Evolutionary conservation across 2,329 filamentous ascomycete genomes (phyloP).

Genomic region (Neonectria coccinea): DNA sequence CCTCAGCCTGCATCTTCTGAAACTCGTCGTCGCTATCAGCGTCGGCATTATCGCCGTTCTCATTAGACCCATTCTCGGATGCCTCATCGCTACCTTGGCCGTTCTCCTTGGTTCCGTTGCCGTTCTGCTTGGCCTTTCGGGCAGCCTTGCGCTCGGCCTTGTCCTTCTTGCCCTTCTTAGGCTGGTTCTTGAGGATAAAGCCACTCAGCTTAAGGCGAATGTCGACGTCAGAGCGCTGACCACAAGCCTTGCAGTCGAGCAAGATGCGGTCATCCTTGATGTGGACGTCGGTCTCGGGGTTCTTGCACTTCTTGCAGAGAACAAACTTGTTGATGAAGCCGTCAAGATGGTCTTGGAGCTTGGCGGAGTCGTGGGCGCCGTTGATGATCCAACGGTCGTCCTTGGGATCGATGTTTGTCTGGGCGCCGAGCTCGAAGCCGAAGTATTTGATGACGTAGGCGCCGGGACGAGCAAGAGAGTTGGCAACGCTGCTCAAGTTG

Average conservation of each 20-base stretch:
- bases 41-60: constrained; percentile 67
- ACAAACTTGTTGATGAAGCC: constrained; percentile 99
- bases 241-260: constrained; percentile 98
- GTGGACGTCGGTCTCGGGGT: constrained; percentile 95
- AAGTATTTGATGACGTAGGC: constrained; percentile 99
- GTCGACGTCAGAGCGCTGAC: constrained; percentile 91
- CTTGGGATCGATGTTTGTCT: constrained; percentile 96
- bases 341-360: constrained; percentile 98
- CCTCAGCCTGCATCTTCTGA: constrained; percentile 78
- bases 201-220: constrained; percentile 94
- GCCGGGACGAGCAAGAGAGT: constrained; percentile 91
- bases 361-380: constrained; percentile 92
- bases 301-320: constrained; percentile 99
- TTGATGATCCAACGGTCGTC: constrained; percentile 99
- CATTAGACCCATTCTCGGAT: constrained; percentile 63
- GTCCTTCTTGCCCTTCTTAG: constrained; percentile 96
- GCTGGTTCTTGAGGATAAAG: constrained; percentile 96
- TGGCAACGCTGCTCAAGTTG: constrained; percentile 93
- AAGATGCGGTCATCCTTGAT: constrained; percentile 94
- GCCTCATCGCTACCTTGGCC: constrained; percentile 68
- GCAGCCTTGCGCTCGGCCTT: constrained; percentile 93
- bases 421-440: constrained; percentile 97
- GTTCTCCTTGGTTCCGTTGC: constrained; percentile 68
- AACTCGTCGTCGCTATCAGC: constrained; percentile 93
- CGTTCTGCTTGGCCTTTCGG: constrained; percentile 86